phyloP scores from a whole-genome alignment of 2,329 filamentous ascomycete genomes.

The Sarocladium kiliense region DNA sequence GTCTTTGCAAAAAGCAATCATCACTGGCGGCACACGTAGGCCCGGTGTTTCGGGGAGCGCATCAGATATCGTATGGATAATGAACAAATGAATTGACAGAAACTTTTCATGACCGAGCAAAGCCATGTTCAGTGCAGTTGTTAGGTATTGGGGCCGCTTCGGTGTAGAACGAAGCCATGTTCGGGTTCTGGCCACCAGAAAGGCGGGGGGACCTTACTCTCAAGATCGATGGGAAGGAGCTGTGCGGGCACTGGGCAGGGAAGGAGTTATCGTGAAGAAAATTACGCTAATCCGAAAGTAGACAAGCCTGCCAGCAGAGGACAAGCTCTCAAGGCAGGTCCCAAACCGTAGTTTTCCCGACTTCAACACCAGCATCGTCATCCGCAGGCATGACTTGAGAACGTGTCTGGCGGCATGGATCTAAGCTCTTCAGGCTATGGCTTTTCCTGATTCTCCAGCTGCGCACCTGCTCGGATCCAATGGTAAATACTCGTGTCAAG shows the following conservation, averaged over 20 bases:
- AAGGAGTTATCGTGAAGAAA: background rate
- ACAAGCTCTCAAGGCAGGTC: too few species aligned
- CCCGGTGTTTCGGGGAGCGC: background rate
- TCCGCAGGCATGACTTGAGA: slow-evolving; percentile 12
- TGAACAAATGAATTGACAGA: background rate
- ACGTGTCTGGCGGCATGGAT: slow-evolving; percentile 15
- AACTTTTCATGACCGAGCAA: background rate
- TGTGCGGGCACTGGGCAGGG: background rate
- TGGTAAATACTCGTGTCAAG: slow-evolving; percentile 33
- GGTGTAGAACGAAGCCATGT: too few species aligned
- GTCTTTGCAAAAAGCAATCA: background rate
- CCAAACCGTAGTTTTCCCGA: background rate
- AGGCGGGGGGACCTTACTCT: background rate
- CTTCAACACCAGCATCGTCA: slow-evolving; percentile 5
- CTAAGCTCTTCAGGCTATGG: slow-evolving; percentile 27
- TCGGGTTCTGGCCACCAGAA: background rate
- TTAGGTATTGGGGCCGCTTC: too few species aligned
- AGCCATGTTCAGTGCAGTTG: too few species aligned
- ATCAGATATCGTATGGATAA: background rate
- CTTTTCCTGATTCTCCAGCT: slow-evolving; percentile 42
- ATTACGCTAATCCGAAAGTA: background rate
- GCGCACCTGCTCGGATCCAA: slow-evolving; percentile 55
- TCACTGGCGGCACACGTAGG: background rate
- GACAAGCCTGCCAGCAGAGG: background rate
- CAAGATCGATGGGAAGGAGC: background rate